phyloP scores from a whole-genome alignment of 169 alveolate species.

The Babesia ovis region DNA sequence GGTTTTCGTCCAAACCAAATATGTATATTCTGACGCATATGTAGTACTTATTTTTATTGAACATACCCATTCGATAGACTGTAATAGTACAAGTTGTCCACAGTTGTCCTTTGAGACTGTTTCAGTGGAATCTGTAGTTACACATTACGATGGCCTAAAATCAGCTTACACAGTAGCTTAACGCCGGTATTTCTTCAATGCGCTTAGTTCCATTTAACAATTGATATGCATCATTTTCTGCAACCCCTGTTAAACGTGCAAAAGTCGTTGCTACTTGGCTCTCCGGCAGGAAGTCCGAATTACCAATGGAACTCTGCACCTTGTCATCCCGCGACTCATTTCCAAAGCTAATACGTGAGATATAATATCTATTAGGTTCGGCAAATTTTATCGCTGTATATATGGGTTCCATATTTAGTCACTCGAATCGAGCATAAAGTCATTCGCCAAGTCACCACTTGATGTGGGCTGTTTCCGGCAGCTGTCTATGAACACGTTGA shows the following conservation, averaged over 20 bases:
- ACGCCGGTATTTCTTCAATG: conserved; percentile 13
- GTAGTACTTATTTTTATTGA: background rate
- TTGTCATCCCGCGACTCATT: background rate
- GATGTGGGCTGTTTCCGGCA: conserved; percentile 36
- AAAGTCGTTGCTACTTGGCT: conserved; percentile 6
- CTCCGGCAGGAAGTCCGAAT: conserved; percentile 25
- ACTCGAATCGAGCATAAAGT: conserved; percentile 27
- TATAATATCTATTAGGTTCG: background rate
- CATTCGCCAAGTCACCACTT: conserved; percentile 11
- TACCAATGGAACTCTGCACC: background rate
- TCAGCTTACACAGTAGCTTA: conserved; percentile 36
- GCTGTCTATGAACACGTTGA: conserved; percentile 22
- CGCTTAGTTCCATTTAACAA: conserved; percentile 15
- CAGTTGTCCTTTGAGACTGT: conserved; percentile 11
- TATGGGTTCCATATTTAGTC: conserved; percentile 26
- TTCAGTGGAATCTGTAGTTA: conserved; percentile 13
- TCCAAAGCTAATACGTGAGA: conserved; percentile 13
- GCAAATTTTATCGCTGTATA: conserved; percentile 24
- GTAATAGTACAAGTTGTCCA: conserved; percentile 41
- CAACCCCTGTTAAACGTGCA: background rate
- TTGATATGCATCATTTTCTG: background rate
- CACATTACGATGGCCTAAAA: background rate
- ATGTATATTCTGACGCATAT: conserved; percentile 31
- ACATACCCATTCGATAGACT: conserved; percentile 56
- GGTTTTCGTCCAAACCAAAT: conserved; percentile 48